A percentile compares a stretch with the other conserved stretches of the same genome.
phyloP scores from a whole-genome alignment of 108 stramenopile genomes.

The Fragilaria radians region DNA sequence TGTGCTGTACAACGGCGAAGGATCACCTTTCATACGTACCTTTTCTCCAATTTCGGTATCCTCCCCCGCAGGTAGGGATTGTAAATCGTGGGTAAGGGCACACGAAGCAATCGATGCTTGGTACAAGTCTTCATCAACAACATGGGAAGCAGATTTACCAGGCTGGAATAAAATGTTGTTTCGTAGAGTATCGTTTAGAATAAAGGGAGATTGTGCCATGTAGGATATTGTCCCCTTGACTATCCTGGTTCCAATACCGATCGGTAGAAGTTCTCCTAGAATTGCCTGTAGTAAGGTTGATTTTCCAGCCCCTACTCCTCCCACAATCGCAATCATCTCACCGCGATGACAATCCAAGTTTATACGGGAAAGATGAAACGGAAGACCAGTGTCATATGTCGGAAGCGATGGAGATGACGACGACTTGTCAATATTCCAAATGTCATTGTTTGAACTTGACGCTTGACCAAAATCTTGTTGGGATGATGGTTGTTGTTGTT shows the following conservation, averaged over 20 bases:
- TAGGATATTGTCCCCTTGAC: slow-evolving; percentile 55
- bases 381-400: slow-evolving; percentile 4
- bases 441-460: slow-evolving; percentile 4
- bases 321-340: slow-evolving; percentile 85
- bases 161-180: slow-evolving; percentile 96
- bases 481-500: too few relatives aligned
- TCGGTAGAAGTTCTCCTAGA: slow-evolving; percentile 75
- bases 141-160: slow-evolving; percentile 51
- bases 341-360: slow-evolving; percentile 53
- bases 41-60: slow-evolving; percentile 95
- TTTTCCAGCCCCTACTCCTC: slow-evolving; percentile 90
- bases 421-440: background rate
- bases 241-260: slow-evolving; percentile 48
- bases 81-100: slow-evolving; percentile 79
- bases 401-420: slow-evolving; percentile 2
- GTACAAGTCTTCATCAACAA: slow-evolving; percentile 76
- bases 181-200: slow-evolving; percentile 89
- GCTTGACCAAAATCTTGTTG: slow-evolving; percentile 19
- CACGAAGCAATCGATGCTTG: slow-evolving; percentile 67
- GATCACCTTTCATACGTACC: slow-evolving; percentile 17
- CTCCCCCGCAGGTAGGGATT: slow-evolving; percentile 80
- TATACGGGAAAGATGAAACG: slow-evolving; percentile 56
- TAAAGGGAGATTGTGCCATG: slow-evolving; percentile 89
- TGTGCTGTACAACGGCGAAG: too few relatives aligned
- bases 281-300: slow-evolving; percentile 80